Conservation (phyloP, 1,139 yeast species). For the Suhomyces kunorum region DNA sequence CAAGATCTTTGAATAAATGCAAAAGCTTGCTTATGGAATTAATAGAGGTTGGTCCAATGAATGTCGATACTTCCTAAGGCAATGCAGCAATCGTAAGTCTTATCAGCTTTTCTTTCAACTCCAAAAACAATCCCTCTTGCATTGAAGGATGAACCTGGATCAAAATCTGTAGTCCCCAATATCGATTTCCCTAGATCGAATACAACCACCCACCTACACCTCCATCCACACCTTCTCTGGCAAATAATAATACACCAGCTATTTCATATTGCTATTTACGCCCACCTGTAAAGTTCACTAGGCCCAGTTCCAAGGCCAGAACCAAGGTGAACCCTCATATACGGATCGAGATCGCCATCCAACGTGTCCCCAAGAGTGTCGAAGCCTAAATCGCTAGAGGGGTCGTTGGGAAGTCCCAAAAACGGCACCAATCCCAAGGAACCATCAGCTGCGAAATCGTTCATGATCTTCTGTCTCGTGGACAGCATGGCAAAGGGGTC, state of each 20-base stretch:
- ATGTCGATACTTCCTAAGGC: too few relatives aligned
- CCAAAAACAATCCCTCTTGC: too few relatives aligned
- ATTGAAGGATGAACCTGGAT: too few relatives aligned
- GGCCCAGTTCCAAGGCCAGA: conserved; percentile 1
- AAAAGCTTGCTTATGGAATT: too few relatives aligned
- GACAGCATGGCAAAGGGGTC: conserved; percentile 45
- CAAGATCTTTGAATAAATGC: too few relatives aligned
- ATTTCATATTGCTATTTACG: too few relatives aligned
- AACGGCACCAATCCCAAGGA: conserved; percentile 64
- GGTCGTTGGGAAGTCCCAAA: conserved; percentile 33
- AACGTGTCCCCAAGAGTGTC: background rate
- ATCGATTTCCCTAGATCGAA: too few relatives aligned
- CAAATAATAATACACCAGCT: background rate
- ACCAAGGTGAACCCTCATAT: background rate
- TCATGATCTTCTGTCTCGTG: conserved; percentile 40
- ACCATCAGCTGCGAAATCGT: conserved; percentile 69
- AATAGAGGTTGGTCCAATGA: too few relatives aligned
- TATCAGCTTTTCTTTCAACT: too few relatives aligned
- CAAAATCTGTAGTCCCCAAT: too few relatives aligned
- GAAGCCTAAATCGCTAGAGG: background rate
- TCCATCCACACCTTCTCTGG: background rate
- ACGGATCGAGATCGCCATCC: conserved; percentile 1
- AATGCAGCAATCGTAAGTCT: too few relatives aligned
- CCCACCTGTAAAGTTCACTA: conserved; percentile 2
- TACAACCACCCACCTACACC: background rate